These are phyloP conservation scores for Ophiostoma australiae DNA, from an alignment of 2,329 filamentous ascomycete species.

Conservation along the genomic window DNA sequence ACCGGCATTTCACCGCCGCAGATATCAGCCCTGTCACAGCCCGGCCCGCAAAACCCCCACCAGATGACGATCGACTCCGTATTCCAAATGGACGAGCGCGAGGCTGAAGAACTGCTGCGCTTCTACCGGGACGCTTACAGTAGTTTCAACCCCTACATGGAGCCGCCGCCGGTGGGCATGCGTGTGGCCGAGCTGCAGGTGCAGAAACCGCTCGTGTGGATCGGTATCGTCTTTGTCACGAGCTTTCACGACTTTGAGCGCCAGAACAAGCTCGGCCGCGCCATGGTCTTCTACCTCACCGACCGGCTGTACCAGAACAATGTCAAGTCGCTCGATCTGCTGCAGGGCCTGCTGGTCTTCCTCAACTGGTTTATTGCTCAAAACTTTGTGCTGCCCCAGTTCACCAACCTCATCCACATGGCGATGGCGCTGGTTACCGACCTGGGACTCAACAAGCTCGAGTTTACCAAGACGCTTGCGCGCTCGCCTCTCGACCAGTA, in stretches of 20 bases:
- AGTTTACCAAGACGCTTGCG: slow-evolving; percentile 18
- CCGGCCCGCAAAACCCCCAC: slow-evolving; percentile 17
- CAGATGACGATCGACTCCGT: slow-evolving; percentile 19
- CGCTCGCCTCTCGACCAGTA: slow-evolving; percentile 26
- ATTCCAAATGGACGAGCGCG: slow-evolving; percentile 23
- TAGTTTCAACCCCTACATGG: slow-evolving; percentile 26
- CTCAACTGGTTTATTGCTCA: slow-evolving; percentile 27
- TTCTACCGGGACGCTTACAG: slow-evolving; percentile 27
- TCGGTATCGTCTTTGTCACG: slow-evolving; percentile 29
- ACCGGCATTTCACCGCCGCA: neutral
- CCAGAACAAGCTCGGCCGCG: slow-evolving; percentile 25
- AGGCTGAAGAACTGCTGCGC: slow-evolving; percentile 27
- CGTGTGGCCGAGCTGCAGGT: slow-evolving; percentile 24
- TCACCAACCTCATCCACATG: slow-evolving; percentile 28
- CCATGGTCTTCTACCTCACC: slow-evolving; percentile 25
- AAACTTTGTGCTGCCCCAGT: slow-evolving; percentile 26
- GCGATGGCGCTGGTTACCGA: slow-evolving; percentile 29
- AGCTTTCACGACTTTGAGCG: slow-evolving; percentile 28
- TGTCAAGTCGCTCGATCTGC: slow-evolving; percentile 25
- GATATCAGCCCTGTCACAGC: neutral
- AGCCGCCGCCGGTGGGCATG: slow-evolving; percentile 12
- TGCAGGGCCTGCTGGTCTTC: slow-evolving; percentile 28
- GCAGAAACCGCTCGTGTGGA: slow-evolving; percentile 28
- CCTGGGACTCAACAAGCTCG: slow-evolving; percentile 28
- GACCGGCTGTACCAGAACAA: slow-evolving; percentile 27